phyloP scores from a whole-genome alignment of 2,329 filamentous ascomycete genomes.

The Thielaviopsis euricoi region DNA sequence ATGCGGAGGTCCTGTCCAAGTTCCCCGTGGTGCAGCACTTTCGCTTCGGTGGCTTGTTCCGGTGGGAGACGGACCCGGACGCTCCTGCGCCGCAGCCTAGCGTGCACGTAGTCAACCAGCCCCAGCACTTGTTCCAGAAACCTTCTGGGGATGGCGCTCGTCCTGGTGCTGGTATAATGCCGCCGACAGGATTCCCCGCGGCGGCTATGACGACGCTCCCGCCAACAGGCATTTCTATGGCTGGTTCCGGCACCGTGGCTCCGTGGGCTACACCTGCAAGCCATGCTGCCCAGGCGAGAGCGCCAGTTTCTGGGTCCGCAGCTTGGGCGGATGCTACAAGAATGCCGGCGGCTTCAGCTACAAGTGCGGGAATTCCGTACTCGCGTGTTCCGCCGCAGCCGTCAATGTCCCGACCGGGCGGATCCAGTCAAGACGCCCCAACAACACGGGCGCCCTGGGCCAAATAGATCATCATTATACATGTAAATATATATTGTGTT shows the following conservation, averaged over 20 bases:
- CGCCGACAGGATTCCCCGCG: too few species aligned
- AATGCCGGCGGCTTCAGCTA: slow-evolving; percentile 20
- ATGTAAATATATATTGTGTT: too few species aligned
- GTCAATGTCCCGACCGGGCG: not conserved
- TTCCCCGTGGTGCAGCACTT: slow-evolving; percentile 99
- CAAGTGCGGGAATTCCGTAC: slow-evolving; percentile 23
- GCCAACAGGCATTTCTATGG: slow-evolving; percentile 14
- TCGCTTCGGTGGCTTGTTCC: slow-evolving; percentile 64
- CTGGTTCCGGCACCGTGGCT: slow-evolving; percentile 16
- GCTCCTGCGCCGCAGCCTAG: slow-evolving; percentile 32
- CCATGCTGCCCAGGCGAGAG: not conserved
- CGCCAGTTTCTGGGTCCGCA: slow-evolving; percentile 16
- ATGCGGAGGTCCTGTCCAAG: slow-evolving; percentile 88
- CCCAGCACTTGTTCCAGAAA: slow-evolving; percentile 15
- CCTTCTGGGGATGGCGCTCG: not conserved
- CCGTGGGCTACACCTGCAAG: not conserved
- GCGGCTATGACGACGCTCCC: slow-evolving; percentile 9
- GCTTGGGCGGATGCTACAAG: slow-evolving; percentile 28
- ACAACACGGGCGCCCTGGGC: slow-evolving; percentile 32
- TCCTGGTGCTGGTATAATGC: not conserved
- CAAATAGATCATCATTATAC: slow-evolving; percentile 16
- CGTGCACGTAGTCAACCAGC: slow-evolving; percentile 42
- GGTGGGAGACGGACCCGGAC: slow-evolving; percentile 53
- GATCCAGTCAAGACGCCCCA: not conserved
- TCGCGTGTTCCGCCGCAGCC: slow-evolving; percentile 18